Evolutionary conservation across 1,284 basidiomycete genomes (phyloP).

Genomic region (Microbotryum saponariae): DNA sequence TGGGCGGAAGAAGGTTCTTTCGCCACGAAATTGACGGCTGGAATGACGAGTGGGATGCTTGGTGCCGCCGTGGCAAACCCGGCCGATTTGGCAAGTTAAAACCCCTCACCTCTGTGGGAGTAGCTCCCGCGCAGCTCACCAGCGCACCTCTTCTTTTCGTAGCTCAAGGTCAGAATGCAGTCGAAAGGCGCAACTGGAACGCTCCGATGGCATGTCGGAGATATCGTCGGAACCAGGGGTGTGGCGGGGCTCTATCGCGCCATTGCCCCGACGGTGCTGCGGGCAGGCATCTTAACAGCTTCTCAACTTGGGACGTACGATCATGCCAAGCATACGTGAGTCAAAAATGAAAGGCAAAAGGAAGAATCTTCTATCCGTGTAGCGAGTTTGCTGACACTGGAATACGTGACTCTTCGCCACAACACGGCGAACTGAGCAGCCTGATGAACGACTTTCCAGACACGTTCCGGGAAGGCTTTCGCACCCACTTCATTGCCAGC

Average conservation of each 20-base stretch:
- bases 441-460: constrained; percentile 31
- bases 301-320: constrained; percentile 35
- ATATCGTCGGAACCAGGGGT: constrained; percentile 24
- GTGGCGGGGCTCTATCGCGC: constrained; percentile 31
- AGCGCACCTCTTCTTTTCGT: neutral
- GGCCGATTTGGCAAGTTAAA: constrained; percentile 27
- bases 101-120: neutral
- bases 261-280: constrained; percentile 31
- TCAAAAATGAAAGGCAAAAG: neutral
- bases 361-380: no score
- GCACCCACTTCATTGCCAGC: constrained; percentile 32
- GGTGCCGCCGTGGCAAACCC: constrained; percentile 37
- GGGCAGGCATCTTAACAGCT: constrained; percentile 36
- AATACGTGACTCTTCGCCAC: no score
- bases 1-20: constrained; percentile 24
- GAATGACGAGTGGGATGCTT: constrained; percentile 23
- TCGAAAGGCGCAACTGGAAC: constrained; percentile 25
- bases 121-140: neutral
- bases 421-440: neutral
- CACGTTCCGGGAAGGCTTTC: constrained; percentile 32
- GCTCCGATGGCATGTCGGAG: constrained; percentile 20
- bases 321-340: constrained; percentile 30
- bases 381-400: no score
- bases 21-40: constrained; percentile 29
- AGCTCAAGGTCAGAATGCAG: constrained; percentile 36